Evolutionary conservation across 2,329 filamentous ascomycete genomes (phyloP), one percentile per base, ranked within the genome.

Genomic region (Monilinia fructigena): DNA sequence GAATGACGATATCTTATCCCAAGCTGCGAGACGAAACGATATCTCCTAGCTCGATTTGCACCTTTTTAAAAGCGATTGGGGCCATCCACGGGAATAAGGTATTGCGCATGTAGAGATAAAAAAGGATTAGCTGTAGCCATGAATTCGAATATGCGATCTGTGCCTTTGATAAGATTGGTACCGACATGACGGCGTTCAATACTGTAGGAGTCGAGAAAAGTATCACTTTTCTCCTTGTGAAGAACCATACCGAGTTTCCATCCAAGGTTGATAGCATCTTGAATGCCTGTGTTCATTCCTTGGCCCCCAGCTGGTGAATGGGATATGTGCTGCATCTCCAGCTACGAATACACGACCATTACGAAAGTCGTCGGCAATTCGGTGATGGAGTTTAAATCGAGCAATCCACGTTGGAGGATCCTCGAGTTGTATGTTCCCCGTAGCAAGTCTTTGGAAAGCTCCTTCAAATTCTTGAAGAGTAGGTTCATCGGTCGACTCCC

Each of bases 181-280:
- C 82, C 82, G 48, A 84, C 80, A 3, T 80, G 60, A 20, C 78
- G 77, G 8, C 83, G 79, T 71, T 85, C 83, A 3, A 71, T 69
- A 62, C 81, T 77, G 70, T 84, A 85, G 16, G 77, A 81, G 59
- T 82, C 76, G 0, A 86, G 76, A 1, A 85, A 75, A 0, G 75
- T 70, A 12, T 79, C 73, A 14, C 74, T 74, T 1, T 77, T 69
- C 45, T 71, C 61, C 2, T 63, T 63, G 20, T 85, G 0, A 78
- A 67, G 35, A 38, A 67, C 65, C 52, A 45, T 55, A 23, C 60
- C 76, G 1, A 78, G 69, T 61, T 78, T 78, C 77, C 77, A 79
- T 4, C 72, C 77, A 0, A 79, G 65, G 60, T 78, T 76, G 38
- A 76, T 69, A 18, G 75, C 72, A 63, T 79, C 77, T 4, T 76